Conservation (phyloP, 1,284 basidiomycete species). For the Puccinia horiana region DNA sequence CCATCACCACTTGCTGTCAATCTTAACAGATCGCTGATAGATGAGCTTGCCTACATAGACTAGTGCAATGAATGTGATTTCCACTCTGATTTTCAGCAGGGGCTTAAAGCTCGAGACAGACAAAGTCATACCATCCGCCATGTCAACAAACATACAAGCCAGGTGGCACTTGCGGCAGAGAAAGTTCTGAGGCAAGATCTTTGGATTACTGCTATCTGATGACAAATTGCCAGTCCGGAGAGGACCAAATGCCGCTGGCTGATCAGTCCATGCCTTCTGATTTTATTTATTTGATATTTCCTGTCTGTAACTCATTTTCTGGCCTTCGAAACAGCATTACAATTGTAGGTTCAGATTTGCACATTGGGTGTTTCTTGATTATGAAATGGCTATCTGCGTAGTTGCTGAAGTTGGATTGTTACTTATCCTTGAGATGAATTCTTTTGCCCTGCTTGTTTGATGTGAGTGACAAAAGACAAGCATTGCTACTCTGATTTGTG, state of each 20-base stretch:
- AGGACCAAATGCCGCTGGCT: background rate
- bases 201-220: background rate
- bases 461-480: too few species aligned
- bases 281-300: too few species aligned
- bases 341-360: background rate
- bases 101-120: background rate
- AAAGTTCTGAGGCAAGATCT: background rate
- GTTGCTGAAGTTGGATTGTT: too few species aligned
- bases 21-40: background rate
- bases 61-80: background rate
- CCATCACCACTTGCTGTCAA: background rate
- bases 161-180: background rate
- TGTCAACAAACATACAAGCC: background rate
- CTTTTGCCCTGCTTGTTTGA: too few species aligned
- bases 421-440: too few species aligned
- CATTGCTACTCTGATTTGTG: too few species aligned
- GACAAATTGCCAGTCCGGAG: background rate
- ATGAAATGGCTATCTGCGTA: too few species aligned
- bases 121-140: background rate
- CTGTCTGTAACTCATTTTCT: too few species aligned
- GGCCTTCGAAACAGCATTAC: too few species aligned
- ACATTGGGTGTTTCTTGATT: background rate
- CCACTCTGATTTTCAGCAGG: background rate
- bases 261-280: too few species aligned
- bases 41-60: background rate